Evolutionary conservation across 305 asterid genomes (phyloP), one percentile per base, ranked within the genome.

Genomic region (Fraxinus angustifolia): DNA sequence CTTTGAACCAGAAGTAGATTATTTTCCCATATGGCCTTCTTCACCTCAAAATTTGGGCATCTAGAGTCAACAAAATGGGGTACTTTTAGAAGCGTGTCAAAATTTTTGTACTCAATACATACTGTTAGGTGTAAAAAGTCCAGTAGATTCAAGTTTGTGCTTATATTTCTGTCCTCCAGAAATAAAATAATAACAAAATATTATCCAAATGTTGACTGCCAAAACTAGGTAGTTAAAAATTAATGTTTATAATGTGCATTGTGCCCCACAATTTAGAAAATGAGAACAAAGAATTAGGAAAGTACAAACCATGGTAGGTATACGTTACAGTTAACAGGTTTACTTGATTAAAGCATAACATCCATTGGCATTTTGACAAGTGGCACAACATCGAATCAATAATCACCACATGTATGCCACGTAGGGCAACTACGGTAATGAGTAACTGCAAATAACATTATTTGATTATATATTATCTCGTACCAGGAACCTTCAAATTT

Each of bases 1-100:
- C 75, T 77, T 75, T 70, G 31, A 81, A 31, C 58, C 68, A 34
- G 82, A 60, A 17, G 58, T 77, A 19, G 88, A 82, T 84, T 83
- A 68, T 84, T 87, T 85, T 72, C 82, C 89, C 23, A 82, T 79
- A 50, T 90, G 92, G 90, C 88, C 87, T 45, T 42, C 78, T 70
- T 81, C 91, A 2, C 90, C 90, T 73, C 86, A 76, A 70, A 82
- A 67, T 53, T 76, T 86, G 75, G 86, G 76, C 62, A 78, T 85
- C 78, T 89, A 81, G 78, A 62, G 80, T 70, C 79, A 30, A 31
- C 40, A 3, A 48, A 34, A 38, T 33, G 48, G 36, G 62, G 71
- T 75, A 26, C 75, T 56, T 73, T 58, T 31, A 71, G 50, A 79
- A 78, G 38, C 67, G 78, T 36, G 79, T 79, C 85, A 75, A 82